Evolutionary conservation across 164 flowering plant species (phyloP), one percentile per base, ranked within the genome.

Genomic region (Stephania cephalantha): DNA sequence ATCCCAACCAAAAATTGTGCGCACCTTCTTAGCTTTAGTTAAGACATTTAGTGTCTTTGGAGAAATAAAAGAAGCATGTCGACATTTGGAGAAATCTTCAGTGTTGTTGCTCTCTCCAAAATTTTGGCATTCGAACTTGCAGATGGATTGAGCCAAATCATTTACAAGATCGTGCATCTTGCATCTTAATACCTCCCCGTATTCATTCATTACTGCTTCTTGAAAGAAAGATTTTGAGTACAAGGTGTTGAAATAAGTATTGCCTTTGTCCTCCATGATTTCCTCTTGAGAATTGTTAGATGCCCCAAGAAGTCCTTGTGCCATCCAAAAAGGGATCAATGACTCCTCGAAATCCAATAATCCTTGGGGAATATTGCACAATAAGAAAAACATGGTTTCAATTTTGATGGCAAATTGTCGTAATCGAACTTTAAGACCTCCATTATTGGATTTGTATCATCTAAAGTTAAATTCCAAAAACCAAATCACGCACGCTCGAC

Each of bases 151-250:
- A 11, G 75, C 75, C 25, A 73, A 69, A 73, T 73, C 75, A 17
- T 73, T 53, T 12, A 67, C 64, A 44, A 78, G 70, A 74, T 78
- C 80, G 50, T 78, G 77, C 76, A 78, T 73, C 45, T 74, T 74
- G 58, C 70, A 74, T 13, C 13, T 1, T 22, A 1, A 1, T 74
- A 46, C 15, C 11, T 18, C 45, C 11, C 45, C 61, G n/a, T 10
- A n/a, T 12, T 20, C 10, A n/a, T 45, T 17, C 35, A 9, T 25
- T 25, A 25, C 13, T 8, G 44, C 25, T 18, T 66, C 70, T 22
- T 67, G 61, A 22, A 74, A 74, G 76, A 74, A 74, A 45, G 70
- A 74, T 30, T 64, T 65, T 17, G 15, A 22, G 30, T 65, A 11
- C 48, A 74, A 20, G 46, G 5, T 44, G 29, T 74, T 65, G 70